phyloP scores from a whole-genome alignment of 495 filamentous ascomycete species.

The Neurospora tetraspora region DNA sequence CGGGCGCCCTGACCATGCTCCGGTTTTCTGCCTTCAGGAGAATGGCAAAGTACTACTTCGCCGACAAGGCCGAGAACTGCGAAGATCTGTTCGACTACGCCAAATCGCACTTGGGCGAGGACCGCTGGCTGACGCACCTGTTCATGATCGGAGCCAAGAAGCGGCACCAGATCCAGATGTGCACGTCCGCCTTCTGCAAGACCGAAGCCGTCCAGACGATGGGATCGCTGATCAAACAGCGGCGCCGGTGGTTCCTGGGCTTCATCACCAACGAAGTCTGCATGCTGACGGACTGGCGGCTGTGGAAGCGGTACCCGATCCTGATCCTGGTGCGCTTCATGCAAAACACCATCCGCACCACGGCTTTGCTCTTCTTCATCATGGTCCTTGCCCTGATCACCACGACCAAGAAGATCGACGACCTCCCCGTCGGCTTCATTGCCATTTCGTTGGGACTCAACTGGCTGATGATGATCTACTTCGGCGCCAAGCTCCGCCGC shows the following conservation, averaged over 20 bases:
- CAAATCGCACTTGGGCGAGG: constrained; percentile 92
- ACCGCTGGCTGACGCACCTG: constrained; percentile 94
- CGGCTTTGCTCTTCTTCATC: constrained; percentile 90
- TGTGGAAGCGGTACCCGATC: constrained; percentile 88
- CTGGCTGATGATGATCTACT: constrained; percentile 95
- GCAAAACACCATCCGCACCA: constrained; percentile 96
- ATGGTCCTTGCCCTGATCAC: constrained; percentile 83
- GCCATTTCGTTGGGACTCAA: constrained; percentile 91
- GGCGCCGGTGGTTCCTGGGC: constrained; percentile 92
- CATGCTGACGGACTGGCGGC: constrained; percentile 89
- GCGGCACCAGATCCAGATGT: constrained; percentile 93
- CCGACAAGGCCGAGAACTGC: constrained; percentile 92
- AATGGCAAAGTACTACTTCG: constrained; percentile 99
- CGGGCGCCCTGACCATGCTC: constrained; percentile 87
- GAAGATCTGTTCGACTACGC: constrained; percentile 95
- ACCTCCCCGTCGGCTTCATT: constrained; percentile 90
- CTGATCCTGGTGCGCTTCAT: constrained; percentile 84
- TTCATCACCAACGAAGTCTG: constrained; percentile 98
- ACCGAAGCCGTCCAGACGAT: constrained; percentile 94
- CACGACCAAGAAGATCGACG: constrained; percentile 63
- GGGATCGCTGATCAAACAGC: constrained; percentile 80
- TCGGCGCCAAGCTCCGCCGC: constrained; percentile 73
- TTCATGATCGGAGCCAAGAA: constrained; percentile 97
- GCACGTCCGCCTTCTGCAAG: constrained; percentile 95
- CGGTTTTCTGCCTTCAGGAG: constrained; percentile 93